Base-by-base conservation (phyloP, 495 filamentous ascomycete species). In the Lentithecium fluviatile region DNA sequence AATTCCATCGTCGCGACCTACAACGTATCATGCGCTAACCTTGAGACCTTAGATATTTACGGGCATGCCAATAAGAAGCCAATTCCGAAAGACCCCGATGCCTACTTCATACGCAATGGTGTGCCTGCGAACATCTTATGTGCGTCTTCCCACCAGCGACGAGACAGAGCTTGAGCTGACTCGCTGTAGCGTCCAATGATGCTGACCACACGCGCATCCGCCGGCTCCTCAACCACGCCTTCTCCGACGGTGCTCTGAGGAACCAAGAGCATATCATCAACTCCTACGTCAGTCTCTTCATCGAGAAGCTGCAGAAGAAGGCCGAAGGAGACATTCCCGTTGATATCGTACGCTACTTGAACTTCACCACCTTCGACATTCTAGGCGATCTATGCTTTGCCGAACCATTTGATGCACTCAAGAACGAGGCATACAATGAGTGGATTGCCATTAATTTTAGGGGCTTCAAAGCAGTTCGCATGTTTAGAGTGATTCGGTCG, bases 361-460 rank as follows among this genome's bases (percentile, higher is more conserved):
- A 54, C 17, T 73, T 49, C 45, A 66, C 57, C 45, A 58, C 50
- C 17, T 73, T 74, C 32, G 71, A 72, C 48, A 53, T 70, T 26
- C 62, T 74, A 25, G 65, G 70, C 21, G 68, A 67, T 29, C 42
- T 73, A 6, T 56, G 46, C 12, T 72, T 65, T 52, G 70, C 69
- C 10, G 45, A 47, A 40, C 25, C 53, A 5, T 73, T 73, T 57
- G 61, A 51, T 13, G 49, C 72, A 45, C 62, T 73, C 8, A 56
- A 54, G 29, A 40, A 58, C 42, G 48, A 51, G 15, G 50, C 62
- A 2, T 37, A 49, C 17, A 25, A 43, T 26, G 6, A 23, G 21
- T 58, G 56, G 56, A 50, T 58, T 24, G 36, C 25, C 8, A 58
- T 37, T 26, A 13, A 50, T 2, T 51, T 58, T 45, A n/a, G 40